Percentiles rank a stretch among this genome's conserved stretches.
phyloP scores from a whole-genome alignment of 2,329 filamentous ascomycete genomes.

The Apiospora phragmitis region DNA sequence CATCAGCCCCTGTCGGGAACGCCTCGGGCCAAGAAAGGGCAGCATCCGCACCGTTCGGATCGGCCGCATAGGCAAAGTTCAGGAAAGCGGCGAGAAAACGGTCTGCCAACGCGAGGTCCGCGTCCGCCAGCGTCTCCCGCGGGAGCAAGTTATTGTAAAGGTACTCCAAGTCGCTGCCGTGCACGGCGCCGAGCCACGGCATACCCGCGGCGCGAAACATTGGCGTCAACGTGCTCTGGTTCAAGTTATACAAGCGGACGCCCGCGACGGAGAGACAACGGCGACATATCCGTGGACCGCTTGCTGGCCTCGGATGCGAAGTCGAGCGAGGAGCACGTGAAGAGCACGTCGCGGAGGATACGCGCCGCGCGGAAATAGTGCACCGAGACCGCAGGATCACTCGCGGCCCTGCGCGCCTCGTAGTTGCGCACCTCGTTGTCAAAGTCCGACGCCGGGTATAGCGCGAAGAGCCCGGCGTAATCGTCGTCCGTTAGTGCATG shows the following conservation, averaged over 20 bases:
- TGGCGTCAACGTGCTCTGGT: constrained; percentile 13
- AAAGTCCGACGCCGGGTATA: constrained; percentile 28
- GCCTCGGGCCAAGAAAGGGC: constrained; percentile 2
- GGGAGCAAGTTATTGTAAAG: constrained; percentile 10
- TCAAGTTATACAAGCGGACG: constrained; percentile 9
- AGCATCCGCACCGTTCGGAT: constrained; percentile 5
- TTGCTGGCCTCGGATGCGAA: constrained; percentile 18
- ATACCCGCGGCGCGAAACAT: constrained; percentile 9
- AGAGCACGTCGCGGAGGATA: constrained; percentile 25
- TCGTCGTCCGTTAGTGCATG: constrained; percentile 25
- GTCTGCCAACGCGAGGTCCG: neutral
- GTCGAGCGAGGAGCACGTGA: constrained; percentile 25
- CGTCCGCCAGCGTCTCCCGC: neutral
- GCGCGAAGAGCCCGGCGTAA: constrained; percentile 23
- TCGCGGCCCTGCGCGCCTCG: constrained; percentile 14
- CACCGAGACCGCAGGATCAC: constrained; percentile 22
- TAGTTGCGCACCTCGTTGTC: constrained; percentile 17
- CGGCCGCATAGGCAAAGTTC: constrained; percentile 1
- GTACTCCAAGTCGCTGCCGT: constrained; percentile 10
- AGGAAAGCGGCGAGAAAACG: neutral
- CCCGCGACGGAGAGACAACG: neutral
- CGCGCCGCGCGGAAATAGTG: constrained; percentile 25
- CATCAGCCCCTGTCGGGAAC: neutral
- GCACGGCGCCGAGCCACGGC: constrained; percentile 7
- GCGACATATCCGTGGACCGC: constrained; percentile 10